phyloP scores from a whole-genome alignment of 225 moss, liverwort and hornwort genomes.

The Lunularia cruciata region DNA sequence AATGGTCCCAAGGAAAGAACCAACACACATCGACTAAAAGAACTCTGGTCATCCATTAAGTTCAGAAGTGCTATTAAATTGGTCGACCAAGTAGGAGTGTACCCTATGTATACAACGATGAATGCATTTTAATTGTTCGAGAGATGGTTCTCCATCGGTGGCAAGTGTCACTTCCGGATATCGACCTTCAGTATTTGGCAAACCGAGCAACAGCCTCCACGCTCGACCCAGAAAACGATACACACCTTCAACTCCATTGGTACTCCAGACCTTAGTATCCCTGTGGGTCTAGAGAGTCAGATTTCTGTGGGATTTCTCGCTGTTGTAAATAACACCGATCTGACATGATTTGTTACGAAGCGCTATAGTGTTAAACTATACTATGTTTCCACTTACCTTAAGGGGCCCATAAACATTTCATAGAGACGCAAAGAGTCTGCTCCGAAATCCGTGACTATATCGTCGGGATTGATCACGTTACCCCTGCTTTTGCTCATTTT shows the following conservation, averaged over 20 bases:
- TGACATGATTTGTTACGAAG: too few species aligned
- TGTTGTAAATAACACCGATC: too few species aligned
- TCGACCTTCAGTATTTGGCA: constrained; percentile 50
- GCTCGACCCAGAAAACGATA: constrained; percentile 89
- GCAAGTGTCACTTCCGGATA: constrained; percentile 60
- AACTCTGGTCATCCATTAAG: too few species aligned
- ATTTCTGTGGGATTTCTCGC: neutral
- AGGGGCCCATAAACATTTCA: constrained; percentile 99
- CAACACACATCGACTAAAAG: too few species aligned
- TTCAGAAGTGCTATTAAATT: too few species aligned
- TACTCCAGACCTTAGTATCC: constrained; percentile 93
- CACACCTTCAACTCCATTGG: constrained; percentile 96
- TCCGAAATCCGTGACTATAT: constrained; percentile 81
- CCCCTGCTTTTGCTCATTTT: constrained; percentile 99
- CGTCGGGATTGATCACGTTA: constrained; percentile 95
- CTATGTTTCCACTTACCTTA: constrained; percentile 51
- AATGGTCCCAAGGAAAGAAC: too few species aligned
- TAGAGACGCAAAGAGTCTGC: constrained; percentile 95
- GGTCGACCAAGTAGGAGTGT: too few species aligned
- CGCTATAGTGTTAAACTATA: too few species aligned
- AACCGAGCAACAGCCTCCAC: constrained; percentile 85
- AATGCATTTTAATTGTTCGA: constrained; percentile 73
- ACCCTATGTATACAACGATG: constrained; percentile 90
- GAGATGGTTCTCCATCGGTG: constrained; percentile 57
- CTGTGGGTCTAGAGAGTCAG: constrained; percentile 33